These are phyloP conservation scores for Diphasiastrum complanatum DNA, from an alignment of 83 land plant genomes.

Conservation along the genomic window DNA sequence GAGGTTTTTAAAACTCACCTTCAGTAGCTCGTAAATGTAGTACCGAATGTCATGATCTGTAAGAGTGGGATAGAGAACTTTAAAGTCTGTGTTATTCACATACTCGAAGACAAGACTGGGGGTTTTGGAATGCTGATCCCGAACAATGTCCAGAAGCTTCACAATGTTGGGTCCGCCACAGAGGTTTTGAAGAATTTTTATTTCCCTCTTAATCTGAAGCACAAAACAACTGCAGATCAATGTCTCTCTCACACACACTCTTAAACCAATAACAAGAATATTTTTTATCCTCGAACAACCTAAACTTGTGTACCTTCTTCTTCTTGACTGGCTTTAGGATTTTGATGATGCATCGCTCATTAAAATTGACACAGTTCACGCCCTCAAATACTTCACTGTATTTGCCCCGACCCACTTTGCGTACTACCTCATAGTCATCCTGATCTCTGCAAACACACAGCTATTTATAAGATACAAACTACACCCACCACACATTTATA, in stretches of 20 bases:
- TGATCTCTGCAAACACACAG: conserved; percentile 48
- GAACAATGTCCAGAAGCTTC: conserved; percentile 86
- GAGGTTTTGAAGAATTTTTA: conserved; percentile 85
- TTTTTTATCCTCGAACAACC: background rate
- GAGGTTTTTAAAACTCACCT: conserved; percentile 33
- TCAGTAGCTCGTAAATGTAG: conserved; percentile 84
- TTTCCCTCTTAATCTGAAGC: conserved; percentile 88
- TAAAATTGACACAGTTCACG: conserved; percentile 45
- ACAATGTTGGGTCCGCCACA: conserved; percentile 95
- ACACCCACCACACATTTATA: too few species aligned
- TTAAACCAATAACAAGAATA: background rate
- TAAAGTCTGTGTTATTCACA: conserved; percentile 89
- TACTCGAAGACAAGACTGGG: conserved; percentile 90
- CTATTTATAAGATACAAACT: background rate
- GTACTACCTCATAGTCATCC: conserved; percentile 91
- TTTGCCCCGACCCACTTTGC: conserved; percentile 89
- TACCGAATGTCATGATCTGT: conserved; percentile 83
- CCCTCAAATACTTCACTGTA: conserved; percentile 98
- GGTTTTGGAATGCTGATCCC: conserved; percentile 95
- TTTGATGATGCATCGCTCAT: conserved; percentile 75
- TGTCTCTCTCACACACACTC: background rate
- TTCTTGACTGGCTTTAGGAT: conserved; percentile 95
- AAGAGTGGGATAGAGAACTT: conserved; percentile 84
- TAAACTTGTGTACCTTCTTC: conserved; percentile 54
- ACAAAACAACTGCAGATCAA: background rate